These are phyloP conservation scores for Aegilops sharonensis DNA, from an alignment of 176 grass and related monocot genomes.

Conservation along the genomic window DNA sequence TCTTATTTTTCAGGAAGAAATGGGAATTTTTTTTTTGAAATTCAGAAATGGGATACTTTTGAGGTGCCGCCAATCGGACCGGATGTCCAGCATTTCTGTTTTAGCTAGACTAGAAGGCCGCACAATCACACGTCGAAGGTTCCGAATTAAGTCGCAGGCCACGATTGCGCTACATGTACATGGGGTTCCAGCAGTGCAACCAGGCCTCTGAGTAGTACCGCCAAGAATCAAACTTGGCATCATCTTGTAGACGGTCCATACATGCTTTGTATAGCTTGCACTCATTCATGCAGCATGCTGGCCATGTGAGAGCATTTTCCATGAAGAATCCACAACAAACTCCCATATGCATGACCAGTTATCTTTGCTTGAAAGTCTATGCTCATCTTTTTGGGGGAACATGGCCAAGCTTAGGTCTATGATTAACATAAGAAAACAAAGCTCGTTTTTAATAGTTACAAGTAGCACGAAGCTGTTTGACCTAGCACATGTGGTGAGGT, in stretches of 20 bases:
- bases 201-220: background rate
- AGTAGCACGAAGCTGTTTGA: background rate
- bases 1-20: background rate
- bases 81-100: background rate
- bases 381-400: background rate
- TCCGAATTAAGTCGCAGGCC: background rate
- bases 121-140: background rate
- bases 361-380: background rate
- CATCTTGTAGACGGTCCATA: slow-evolving; percentile 22
- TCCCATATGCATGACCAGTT: background rate
- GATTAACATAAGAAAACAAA: background rate
- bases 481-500: background rate
- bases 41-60: background rate
- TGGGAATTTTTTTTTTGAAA: background rate
- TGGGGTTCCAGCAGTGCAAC: background rate
- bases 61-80: background rate
- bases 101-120: background rate
- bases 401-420: background rate
- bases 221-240: slow-evolving; percentile 15
- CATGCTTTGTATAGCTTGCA: slow-evolving; percentile 23
- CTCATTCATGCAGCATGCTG: background rate
- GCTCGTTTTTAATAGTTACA: background rate
- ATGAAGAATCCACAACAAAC: background rate
- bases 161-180: background rate
- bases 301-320: slow-evolving; percentile 29